Percentiles rank a stretch among this genome's conserved stretches.
Evolutionary conservation across 441 rosid genomes (phyloP).

Genomic region (Manihot esculenta): DNA sequence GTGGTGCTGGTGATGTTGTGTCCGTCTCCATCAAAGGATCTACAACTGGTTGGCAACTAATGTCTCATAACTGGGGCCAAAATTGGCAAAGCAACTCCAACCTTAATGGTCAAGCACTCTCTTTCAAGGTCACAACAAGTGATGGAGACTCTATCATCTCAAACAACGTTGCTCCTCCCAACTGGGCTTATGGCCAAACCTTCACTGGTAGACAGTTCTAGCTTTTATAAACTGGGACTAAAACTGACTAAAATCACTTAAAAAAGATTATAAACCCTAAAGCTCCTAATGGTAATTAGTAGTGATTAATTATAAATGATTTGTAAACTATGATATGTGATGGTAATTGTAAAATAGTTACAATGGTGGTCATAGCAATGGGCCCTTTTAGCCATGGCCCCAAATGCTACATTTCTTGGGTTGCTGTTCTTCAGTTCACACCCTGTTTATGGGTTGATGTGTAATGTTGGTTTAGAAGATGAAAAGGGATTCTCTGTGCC

Average conservation of each 20-base stretch:
- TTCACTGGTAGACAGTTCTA: constrained; percentile 40
- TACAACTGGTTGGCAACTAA: constrained; percentile 37
- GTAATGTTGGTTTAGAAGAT: background rate
- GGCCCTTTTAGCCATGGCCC: too few relatives aligned
- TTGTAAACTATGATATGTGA: background rate
- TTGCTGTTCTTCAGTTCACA: background rate
- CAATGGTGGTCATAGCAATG: constrained; percentile 9
- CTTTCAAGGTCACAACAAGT: constrained; percentile 46
- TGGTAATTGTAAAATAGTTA: background rate
- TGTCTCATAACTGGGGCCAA: constrained; percentile 61
- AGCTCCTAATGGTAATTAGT: background rate
- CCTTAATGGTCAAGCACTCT: constrained; percentile 49
- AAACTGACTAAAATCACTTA: constrained; percentile 13
- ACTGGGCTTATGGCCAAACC: constrained; percentile 52
- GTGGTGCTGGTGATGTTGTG: constrained; percentile 54
- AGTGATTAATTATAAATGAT: background rate
- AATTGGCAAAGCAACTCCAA: constrained; percentile 54
- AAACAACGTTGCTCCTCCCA: constrained; percentile 41
- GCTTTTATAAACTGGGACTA: background rate
- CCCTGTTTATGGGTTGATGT: background rate
- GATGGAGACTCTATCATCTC: constrained; percentile 35
- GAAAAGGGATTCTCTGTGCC: background rate
- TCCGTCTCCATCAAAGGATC: constrained; percentile 43
- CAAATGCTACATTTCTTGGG: background rate
- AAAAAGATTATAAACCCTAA: background rate